A percentile compares a stretch with the other conserved stretches of the same genome.
Conservation (phyloP, 2,329 filamentous ascomycete species). For the Ascocoryne sarcoides region DNA sequence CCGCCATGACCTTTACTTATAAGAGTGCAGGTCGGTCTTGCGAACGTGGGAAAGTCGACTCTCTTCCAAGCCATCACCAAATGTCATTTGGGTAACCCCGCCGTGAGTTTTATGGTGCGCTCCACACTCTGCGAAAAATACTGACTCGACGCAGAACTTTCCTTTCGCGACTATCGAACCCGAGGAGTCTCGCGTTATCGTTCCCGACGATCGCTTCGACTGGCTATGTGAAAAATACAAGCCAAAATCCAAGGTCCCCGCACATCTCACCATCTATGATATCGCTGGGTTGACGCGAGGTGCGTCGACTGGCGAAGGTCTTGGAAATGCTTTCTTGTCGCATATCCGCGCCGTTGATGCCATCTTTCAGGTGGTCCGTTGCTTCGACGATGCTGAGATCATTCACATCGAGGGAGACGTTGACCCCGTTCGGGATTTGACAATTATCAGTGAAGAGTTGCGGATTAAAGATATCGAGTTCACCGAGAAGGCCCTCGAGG, state of each 20-base stretch:
- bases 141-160: constrained; percentile 61
- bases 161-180: constrained; percentile 98
- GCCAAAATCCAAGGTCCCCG: constrained; percentile 93
- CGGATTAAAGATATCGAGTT: constrained; percentile 99
- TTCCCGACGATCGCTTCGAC: constrained; percentile 92
- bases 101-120: constrained; percentile 49
- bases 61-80: constrained; percentile 99
- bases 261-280: constrained; percentile 96
- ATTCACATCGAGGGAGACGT: constrained; percentile 99
- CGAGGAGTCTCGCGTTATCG: constrained; percentile 94
- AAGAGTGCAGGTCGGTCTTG: constrained; percentile 72
- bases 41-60: constrained; percentile 98
- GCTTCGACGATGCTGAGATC: constrained; percentile 98
- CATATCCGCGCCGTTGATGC: constrained; percentile 97
- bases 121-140: constrained; percentile 10
- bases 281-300: constrained; percentile 95
- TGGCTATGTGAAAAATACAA: constrained; percentile 96
- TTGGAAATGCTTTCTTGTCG: constrained; percentile 96
- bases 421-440: constrained; percentile 84
- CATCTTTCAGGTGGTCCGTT: constrained; percentile 94
- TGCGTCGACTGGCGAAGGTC: constrained; percentile 92
- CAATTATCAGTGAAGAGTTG: constrained; percentile 95
- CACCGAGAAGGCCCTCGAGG: constrained; percentile 88
- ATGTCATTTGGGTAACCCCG: constrained; percentile 92
- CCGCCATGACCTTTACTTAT: constrained; percentile 8